phyloP scores from a whole-genome alignment of 2,329 filamentous ascomycete genomes.

The Claviceps humidiphila region DNA sequence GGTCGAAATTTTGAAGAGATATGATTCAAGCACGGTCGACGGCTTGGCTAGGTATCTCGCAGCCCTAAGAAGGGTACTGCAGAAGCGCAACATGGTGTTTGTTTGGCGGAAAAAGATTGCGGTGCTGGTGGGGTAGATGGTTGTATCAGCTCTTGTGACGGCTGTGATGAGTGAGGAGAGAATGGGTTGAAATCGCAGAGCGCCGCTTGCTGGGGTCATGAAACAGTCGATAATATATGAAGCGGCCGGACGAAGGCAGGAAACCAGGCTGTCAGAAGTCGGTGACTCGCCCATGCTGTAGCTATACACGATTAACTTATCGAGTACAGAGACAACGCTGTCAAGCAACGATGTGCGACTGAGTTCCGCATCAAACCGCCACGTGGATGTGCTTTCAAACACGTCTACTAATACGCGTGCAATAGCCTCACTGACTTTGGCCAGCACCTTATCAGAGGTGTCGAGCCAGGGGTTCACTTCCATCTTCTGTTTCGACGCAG shows the following conservation, averaged over 20 bases:
- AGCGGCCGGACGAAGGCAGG: slow-evolving; percentile 58
- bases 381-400: slow-evolving; percentile 73
- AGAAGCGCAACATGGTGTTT: slow-evolving; percentile 49
- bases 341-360: slow-evolving; percentile 58
- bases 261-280: slow-evolving; percentile 33
- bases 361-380: slow-evolving; percentile 61
- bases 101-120: slow-evolving; percentile 50
- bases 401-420: slow-evolving; percentile 67
- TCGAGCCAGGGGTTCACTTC: slow-evolving; percentile 49
- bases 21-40: slow-evolving; percentile 55
- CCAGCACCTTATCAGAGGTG: slow-evolving; percentile 65
- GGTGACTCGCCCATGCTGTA: slow-evolving; percentile 59
- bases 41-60: slow-evolving; percentile 50
- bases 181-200: slow-evolving; percentile 65
- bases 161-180: slow-evolving; percentile 49
- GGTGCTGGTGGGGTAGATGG: slow-evolving; percentile 43
- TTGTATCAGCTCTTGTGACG: slow-evolving; percentile 40
- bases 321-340: slow-evolving; percentile 55
- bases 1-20: slow-evolving; percentile 69
- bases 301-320: slow-evolving; percentile 56
- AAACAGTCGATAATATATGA: slow-evolving; percentile 67
- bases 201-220: slow-evolving; percentile 53
- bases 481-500: slow-evolving; percentile 30
- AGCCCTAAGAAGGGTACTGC: slow-evolving; percentile 56
- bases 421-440: slow-evolving; percentile 57